Evolutionary conservation across 495 filamentous ascomycete species (phyloP), one percentile per base, ranked within the genome.

Genomic region (Tuber calosporum): DNA sequence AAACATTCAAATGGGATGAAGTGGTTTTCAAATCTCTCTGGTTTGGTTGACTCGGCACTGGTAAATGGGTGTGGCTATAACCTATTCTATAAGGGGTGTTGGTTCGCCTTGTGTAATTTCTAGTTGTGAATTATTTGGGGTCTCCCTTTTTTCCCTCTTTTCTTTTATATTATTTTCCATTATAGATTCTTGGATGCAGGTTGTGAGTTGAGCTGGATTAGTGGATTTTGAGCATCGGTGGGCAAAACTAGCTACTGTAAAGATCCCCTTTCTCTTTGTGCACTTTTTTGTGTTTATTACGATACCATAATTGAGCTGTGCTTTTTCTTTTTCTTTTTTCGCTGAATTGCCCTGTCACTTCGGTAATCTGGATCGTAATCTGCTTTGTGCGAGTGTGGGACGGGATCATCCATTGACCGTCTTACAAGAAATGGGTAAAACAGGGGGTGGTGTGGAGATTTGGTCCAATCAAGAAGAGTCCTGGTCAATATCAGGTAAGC

Each of bases 121-220:
- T 62, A 62, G 53, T 62, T 62, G 53, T 62, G 53, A 62, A 62
- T 62, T 62, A 62, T 62, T 62, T 62, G 53, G 53, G 53, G 30
- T 17, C 9, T 62, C 26, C 26, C 9, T 30, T 26, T 58, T 26
- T 9, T 19, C 15, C 13, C 0, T 58, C 4, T 58, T 4, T 30
- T n/a, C n/a, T n/a, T n/a, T n/a, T n/a, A n/a, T n/a, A n/a, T n/a
- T n/a, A n/a, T n/a, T n/a, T 30, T 62, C n/a, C 20, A 1, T 30
- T 62, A 62, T 62, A 62, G 53, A 62, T 30, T 62, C 53, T 30
- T 62, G 53, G 53, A 2, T 62, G n/a, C 15, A 30, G 53, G 26
- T 53, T 9, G 45, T 62, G 53, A 62, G 11, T 48, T 22, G 43
- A 53, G 48, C 1, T 62, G n/a, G 53, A 30, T 13, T 30, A 30